A percentile compares a stretch with the other conserved stretches of the same genome.
Conservation (phyloP, 495 filamentous ascomycete genomes). For the Penicillium daleae region DNA sequence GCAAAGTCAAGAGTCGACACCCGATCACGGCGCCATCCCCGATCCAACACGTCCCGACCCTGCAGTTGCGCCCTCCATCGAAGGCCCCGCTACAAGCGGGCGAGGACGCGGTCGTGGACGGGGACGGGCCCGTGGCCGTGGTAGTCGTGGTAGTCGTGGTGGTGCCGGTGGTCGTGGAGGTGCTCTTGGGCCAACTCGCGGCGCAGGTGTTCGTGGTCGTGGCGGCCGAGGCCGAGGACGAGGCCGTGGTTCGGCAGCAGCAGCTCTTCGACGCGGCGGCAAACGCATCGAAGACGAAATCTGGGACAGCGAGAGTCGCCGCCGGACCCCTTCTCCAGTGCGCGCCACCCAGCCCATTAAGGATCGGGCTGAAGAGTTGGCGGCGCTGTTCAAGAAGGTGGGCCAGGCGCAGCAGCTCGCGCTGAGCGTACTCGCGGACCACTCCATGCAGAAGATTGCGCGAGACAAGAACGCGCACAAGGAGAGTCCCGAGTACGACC, state of each 20-base stretch:
- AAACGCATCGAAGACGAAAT: conserved; percentile 39
- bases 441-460: conserved; percentile 41
- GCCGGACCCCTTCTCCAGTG: conserved; percentile 43
- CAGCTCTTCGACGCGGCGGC: conserved; percentile 21
- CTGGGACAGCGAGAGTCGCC: conserved; percentile 33
- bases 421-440: conserved; percentile 43
- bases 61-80: conserved; percentile 9
- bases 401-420: conserved; percentile 46
- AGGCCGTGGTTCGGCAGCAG: conserved; percentile 26
- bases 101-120: conserved; percentile 23
- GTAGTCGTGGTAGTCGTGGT: conserved; percentile 42
- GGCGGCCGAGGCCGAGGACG: conserved; percentile 34
- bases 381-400: conserved; percentile 47
- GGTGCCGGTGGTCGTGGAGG: conserved; percentile 42
- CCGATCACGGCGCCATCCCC: conserved; percentile 18
- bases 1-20: conserved; percentile 25
- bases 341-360: conserved; percentile 42
- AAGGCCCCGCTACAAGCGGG: background rate
- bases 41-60: conserved; percentile 4
- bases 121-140: conserved; percentile 40
- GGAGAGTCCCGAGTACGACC: conserved; percentile 45
- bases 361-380: conserved; percentile 47
- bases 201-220: conserved; percentile 26
- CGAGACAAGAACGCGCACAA: conserved; percentile 49
- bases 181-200: conserved; percentile 21